phyloP scores from a whole-genome alignment of 179 eudicot species.

The Carnegiea gigantea region DNA sequence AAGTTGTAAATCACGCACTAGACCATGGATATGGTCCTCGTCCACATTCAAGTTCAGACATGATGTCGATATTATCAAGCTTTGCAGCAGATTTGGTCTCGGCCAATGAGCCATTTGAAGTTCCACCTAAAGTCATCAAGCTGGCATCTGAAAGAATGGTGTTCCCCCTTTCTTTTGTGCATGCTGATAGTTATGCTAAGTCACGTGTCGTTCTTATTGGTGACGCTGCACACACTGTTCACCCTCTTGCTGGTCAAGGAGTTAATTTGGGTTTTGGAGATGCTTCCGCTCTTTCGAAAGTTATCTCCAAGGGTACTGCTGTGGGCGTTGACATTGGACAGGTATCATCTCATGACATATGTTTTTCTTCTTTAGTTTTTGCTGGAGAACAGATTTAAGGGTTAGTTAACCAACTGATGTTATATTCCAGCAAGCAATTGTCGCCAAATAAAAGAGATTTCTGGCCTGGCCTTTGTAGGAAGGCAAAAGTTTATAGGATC shows the following conservation, averaged over 20 bases:
- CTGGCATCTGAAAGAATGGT: slow-evolving; percentile 81
- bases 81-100: slow-evolving; percentile 47
- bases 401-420: neutral
- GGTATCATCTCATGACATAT: slow-evolving; percentile 43
- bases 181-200: slow-evolving; percentile 63
- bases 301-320: slow-evolving; percentile 79
- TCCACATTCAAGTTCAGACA: slow-evolving; percentile 58
- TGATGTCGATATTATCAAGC: slow-evolving; percentile 51
- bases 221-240: slow-evolving; percentile 98
- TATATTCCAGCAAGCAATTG: neutral
- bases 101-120: slow-evolving; percentile 69
- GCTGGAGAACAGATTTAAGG: neutral
- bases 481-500: neutral
- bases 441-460: neutral
- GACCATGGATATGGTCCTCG: slow-evolving; percentile 87
- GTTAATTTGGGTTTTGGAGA: slow-evolving; percentile 97
- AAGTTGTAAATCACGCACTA: slow-evolving; percentile 72
- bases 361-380: slow-evolving; percentile 1
- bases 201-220: slow-evolving; percentile 80
- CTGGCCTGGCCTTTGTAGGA: neutral
- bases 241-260: slow-evolving; percentile 99
- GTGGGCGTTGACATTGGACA: slow-evolving; percentile 91
- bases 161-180: slow-evolving; percentile 84
- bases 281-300: slow-evolving; percentile 72
- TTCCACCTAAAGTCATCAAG: slow-evolving; percentile 79